Evolutionary conservation across 768 basidiomycete genomes (phyloP).

Genomic region (Boletus rufocinnamomeus): DNA sequence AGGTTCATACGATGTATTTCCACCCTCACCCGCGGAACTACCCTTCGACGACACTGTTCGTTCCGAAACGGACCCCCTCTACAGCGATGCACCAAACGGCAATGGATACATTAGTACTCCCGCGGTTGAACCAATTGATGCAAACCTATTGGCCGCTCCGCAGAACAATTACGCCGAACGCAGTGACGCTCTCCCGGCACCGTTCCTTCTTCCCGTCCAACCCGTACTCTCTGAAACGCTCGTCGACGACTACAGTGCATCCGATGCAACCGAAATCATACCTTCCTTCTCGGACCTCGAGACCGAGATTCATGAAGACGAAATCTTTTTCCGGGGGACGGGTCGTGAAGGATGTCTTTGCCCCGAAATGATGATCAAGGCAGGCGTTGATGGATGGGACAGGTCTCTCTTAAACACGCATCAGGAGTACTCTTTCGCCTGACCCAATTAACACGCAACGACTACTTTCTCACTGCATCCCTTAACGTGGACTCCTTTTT

Average conservation of each 20-base stretch:
- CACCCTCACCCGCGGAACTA: background rate
- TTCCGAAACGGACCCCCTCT: background rate
- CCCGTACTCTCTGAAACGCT: background rate
- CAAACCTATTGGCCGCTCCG: background rate
- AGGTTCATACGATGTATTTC: background rate
- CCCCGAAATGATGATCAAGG: conserved; percentile 3
- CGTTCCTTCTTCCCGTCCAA: too few species aligned
- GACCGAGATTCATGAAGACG: conserved; percentile 2
- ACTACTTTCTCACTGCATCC: background rate
- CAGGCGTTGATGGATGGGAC: too few species aligned
- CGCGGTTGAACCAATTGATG: background rate
- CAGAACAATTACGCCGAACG: background rate
- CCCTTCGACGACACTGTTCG: background rate
- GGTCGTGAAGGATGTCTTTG: conserved; percentile 14
- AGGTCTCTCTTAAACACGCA: background rate
- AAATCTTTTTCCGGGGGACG: conserved; percentile 1
- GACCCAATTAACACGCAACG: too few species aligned
- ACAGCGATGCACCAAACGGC: background rate
- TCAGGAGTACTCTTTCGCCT: background rate
- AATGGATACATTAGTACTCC: background rate
- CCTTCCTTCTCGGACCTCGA: background rate
- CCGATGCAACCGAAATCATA: background rate
- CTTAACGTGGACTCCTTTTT: too few species aligned
- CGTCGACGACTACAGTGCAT: background rate
- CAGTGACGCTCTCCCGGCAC: background rate